These are phyloP conservation scores for Penicillium brasilianum DNA, from an alignment of 2,329 filamentous ascomycete species.

Conservation along the genomic window DNA sequence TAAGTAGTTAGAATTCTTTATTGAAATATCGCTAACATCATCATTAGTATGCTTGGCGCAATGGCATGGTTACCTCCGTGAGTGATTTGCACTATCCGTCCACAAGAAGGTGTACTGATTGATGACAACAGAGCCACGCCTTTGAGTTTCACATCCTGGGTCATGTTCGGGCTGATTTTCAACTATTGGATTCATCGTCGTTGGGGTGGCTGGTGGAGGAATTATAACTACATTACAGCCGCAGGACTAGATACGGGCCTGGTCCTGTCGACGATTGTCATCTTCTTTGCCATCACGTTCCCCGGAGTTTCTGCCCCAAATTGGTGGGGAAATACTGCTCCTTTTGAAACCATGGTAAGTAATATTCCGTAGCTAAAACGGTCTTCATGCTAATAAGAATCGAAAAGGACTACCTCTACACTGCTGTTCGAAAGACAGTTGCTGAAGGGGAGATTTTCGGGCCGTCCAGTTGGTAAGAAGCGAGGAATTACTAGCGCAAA, in stretches of 20 bases:
- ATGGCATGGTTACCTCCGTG: conserved; percentile 51
- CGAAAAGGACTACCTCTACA: conserved; percentile 19
- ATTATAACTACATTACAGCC: conserved; percentile 48
- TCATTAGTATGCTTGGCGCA: conserved; percentile 32
- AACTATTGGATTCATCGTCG: conserved; percentile 43
- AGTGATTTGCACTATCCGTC: conserved; percentile 31
- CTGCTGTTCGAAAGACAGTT: conserved; percentile 25
- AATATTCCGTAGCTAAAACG: not conserved
- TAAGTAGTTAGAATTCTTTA: conserved; percentile 9
- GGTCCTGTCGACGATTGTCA: conserved; percentile 66
- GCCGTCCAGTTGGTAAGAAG: conserved; percentile 17
- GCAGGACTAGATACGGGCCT: conserved; percentile 57
- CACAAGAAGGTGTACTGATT: conserved; percentile 57
- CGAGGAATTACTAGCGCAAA: not conserved
- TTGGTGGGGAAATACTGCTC: conserved; percentile 62
- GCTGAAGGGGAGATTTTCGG: conserved; percentile 22
- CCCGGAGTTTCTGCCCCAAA: conserved; percentile 58
- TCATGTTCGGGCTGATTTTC: conserved; percentile 54
- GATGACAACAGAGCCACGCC: conserved; percentile 57
- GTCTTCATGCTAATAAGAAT: not conserved
- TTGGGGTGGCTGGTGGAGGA: conserved; percentile 46
- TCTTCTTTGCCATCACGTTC: conserved; percentile 70
- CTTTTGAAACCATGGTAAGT: conserved; percentile 32
- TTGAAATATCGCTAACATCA: not conserved
- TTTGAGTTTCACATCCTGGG: conserved; percentile 71